Evolutionary conservation across 345 rosid genomes (phyloP).

Genomic region (Populus alba): DNA sequence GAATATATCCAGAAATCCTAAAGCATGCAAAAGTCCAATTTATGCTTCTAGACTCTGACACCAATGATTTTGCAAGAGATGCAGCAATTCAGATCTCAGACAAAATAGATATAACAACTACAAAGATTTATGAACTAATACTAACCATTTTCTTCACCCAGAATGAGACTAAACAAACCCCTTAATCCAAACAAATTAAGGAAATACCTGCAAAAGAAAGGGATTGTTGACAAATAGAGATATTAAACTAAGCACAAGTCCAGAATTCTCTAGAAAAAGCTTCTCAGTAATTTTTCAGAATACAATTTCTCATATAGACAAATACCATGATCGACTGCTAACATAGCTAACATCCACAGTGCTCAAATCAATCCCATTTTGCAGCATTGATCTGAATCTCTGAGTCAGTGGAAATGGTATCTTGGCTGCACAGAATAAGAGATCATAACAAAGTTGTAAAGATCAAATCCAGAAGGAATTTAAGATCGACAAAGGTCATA

Average conservation of each 20-base stretch:
- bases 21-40: background rate
- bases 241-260: slow-evolving; percentile 1
- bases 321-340: slow-evolving; percentile 97
- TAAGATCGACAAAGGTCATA: background rate
- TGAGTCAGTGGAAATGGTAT: slow-evolving; percentile 97
- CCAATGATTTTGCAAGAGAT: background rate
- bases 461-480: background rate
- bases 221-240: slow-evolving; percentile 6
- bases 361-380: slow-evolving; percentile 98
- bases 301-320: background rate
- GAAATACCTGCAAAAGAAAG: slow-evolving; percentile 62
- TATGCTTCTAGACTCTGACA: background rate
- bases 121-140: slow-evolving; percentile 7
- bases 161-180: slow-evolving; percentile 94
- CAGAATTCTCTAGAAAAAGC: background rate
- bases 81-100: background rate
- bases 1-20: background rate
- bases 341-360: slow-evolving; percentile 99
- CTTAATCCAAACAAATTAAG: slow-evolving; percentile 95
- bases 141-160: slow-evolving; percentile 98
- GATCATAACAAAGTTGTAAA: slow-evolving; percentile 4
- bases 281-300: background rate
- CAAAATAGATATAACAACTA: background rate
- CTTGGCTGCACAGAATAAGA: slow-evolving; percentile 57
- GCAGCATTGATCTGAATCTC: slow-evolving; percentile 97